These are phyloP conservation scores for Cryptosporidium baileyi DNA, from an alignment of 169 alveolate genomes.

Conservation along the genomic window DNA sequence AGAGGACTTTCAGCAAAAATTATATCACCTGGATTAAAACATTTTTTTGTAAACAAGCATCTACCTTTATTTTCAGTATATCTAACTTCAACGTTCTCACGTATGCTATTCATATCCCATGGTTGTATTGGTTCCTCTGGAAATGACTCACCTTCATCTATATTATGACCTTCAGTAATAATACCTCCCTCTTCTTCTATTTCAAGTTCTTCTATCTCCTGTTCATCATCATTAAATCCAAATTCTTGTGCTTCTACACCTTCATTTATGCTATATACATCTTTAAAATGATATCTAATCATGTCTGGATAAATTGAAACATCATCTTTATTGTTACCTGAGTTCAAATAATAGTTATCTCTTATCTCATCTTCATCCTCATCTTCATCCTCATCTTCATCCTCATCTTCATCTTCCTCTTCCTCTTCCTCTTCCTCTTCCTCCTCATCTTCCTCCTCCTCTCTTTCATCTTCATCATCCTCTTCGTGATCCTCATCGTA, in stretches of 20 bases:
- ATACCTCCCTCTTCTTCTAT: slow-evolving; percentile 31
- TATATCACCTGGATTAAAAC: slow-evolving; percentile 81
- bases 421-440: slow-evolving; percentile 6
- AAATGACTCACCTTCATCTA: neutral
- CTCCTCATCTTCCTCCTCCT: neutral
- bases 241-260: slow-evolving; percentile 56
- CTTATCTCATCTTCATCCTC: too few relatives aligned
- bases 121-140: slow-evolving; percentile 45
- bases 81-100: slow-evolving; percentile 76
- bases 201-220: slow-evolving; percentile 4
- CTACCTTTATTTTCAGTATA: slow-evolving; percentile 83
- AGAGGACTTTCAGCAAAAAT: slow-evolving; percentile 82
- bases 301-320: slow-evolving; percentile 64
- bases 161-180: slow-evolving; percentile 8
- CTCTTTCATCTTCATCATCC: neutral
- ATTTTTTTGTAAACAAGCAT: slow-evolving; percentile 78
- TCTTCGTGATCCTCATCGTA: neutral
- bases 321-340: neutral
- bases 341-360: neutral
- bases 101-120: slow-evolving; percentile 26
- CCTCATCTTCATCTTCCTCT: neutral
- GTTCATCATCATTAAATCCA: slow-evolving; percentile 43
- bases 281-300: slow-evolving; percentile 62
- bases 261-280: slow-evolving; percentile 38
- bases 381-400: neutral